A percentile compares a stretch with the other conserved stretches of the same genome.
These are phyloP conservation scores for Tetracladium marchalianum DNA, from an alignment of 495 filamentous ascomycete species.

Conservation along the genomic window DNA sequence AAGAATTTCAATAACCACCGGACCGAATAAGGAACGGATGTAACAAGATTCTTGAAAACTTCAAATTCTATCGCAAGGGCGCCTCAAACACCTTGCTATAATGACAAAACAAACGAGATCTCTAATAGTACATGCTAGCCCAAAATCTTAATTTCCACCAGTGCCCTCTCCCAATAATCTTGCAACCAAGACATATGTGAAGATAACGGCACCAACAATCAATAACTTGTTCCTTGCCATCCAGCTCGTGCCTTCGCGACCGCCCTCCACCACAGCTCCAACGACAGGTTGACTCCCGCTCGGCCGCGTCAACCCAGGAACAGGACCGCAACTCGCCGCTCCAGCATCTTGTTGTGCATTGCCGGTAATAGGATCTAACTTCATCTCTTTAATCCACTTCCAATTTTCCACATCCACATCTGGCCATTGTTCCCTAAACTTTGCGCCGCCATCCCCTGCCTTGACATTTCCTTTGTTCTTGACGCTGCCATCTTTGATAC, in stretches of 20 bases:
- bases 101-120: no score
- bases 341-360: slow-evolving; percentile 21
- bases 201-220: slow-evolving; percentile 54
- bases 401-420: slow-evolving; percentile 87
- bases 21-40: no score
- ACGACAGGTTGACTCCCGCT: slow-evolving; percentile 58
- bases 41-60: no score
- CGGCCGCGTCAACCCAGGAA: slow-evolving; percentile 36
- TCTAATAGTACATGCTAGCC: not conserved
- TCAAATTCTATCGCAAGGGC: no score
- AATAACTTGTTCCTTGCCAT: slow-evolving; percentile 64
- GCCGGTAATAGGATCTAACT: slow-evolving; percentile 57
- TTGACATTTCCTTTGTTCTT: slow-evolving; percentile 41
- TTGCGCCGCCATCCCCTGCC: slow-evolving; percentile 83
- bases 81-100: no score
- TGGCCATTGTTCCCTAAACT: slow-evolving; percentile 83
- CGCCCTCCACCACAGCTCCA: slow-evolving; percentile 71
- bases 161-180: slow-evolving; percentile 46
- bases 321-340: slow-evolving; percentile 32
- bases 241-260: slow-evolving; percentile 76
- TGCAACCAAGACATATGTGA: slow-evolving; percentile 71
- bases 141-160: not conserved
- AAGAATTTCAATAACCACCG: no score
- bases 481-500: slow-evolving; percentile 30
- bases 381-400: slow-evolving; percentile 80